Percentiles rank a stretch among this genome's conserved stretches.
Evolutionary conservation across 2,329 filamentous ascomycete genomes (phyloP).

Genomic region (Aureobasidium sp.): DNA sequence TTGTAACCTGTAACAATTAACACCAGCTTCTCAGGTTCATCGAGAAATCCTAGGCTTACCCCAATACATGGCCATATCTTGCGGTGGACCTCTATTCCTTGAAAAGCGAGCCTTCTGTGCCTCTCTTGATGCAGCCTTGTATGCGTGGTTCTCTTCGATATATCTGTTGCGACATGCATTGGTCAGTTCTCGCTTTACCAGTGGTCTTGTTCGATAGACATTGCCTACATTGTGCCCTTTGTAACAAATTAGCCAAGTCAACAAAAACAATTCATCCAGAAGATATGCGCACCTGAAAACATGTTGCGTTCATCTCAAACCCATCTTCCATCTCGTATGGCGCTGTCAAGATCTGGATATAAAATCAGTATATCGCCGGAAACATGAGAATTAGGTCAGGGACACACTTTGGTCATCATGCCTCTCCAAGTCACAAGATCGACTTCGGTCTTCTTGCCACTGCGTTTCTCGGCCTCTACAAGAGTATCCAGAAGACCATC

Average conservation of each 20-base stretch:
- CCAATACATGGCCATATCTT: slow-evolving; percentile 88
- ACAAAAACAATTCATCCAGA: background rate
- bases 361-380: slow-evolving; percentile 4
- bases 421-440: slow-evolving; percentile 89
- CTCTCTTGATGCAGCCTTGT: slow-evolving; percentile 56
- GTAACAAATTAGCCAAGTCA: slow-evolving; percentile 6
- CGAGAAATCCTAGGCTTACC: slow-evolving; percentile 41
- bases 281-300: slow-evolving; percentile 62
- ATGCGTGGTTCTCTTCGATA: slow-evolving; percentile 86
- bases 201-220: background rate
- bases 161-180: slow-evolving; percentile 49
- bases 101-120: slow-evolving; percentile 45
- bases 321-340: slow-evolving; percentile 77
- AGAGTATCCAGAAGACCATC: slow-evolving; percentile 75
- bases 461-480: slow-evolving; percentile 60
- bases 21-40: too few relatives aligned
- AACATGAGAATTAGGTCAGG: background rate
- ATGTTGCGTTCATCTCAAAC: slow-evolving; percentile 95
- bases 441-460: slow-evolving; percentile 59
- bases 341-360: slow-evolving; percentile 70
- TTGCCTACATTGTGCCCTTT: slow-evolving; percentile 48
- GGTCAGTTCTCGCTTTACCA: background rate
- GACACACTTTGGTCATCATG: slow-evolving; percentile 90
- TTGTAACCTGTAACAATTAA: slow-evolving; percentile 64
- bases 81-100: slow-evolving; percentile 37